These are phyloP conservation scores for Solanum neorickii DNA, from an alignment of 257 asterid genomes.

Conservation along the genomic window DNA sequence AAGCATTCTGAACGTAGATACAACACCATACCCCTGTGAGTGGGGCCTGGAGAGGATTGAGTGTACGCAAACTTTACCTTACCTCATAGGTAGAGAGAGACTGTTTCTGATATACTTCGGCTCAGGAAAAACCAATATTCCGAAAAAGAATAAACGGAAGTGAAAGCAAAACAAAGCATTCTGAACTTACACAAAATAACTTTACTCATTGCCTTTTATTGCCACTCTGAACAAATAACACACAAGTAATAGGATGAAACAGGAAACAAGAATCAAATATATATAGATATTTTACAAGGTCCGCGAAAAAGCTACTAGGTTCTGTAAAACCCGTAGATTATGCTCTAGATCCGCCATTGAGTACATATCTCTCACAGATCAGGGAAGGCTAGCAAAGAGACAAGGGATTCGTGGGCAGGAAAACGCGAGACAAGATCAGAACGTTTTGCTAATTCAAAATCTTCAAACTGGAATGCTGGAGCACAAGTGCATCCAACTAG, in stretches of 20 bases:
- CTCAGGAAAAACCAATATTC: not conserved
- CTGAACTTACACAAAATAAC: not conserved
- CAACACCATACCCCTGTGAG: not conserved
- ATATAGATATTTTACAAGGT: not conserved
- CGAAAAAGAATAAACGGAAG: not conserved
- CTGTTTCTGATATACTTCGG: not conserved
- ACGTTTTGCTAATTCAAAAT: slow-evolving; percentile 76
- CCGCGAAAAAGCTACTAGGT: not conserved
- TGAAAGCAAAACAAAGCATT: not conserved
- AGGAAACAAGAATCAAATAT: not conserved
- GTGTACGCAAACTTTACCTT: not conserved
- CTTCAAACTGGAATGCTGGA: slow-evolving; percentile 93
- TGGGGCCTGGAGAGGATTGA: not conserved
- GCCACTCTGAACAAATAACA: not conserved
- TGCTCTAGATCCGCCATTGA: not conserved
- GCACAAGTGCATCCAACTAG: slow-evolving; percentile 96
- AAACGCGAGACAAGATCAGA: slow-evolving; percentile 46
- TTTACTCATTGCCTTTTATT: not conserved
- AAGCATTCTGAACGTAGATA: not conserved
- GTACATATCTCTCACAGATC: slow-evolving; percentile 11
- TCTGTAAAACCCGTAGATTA: not conserved
- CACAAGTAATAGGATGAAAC: not conserved
- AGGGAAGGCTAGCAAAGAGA: slow-evolving; percentile 45
- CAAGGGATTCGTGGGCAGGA: slow-evolving; percentile 45
- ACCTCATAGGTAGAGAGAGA: not conserved